These are phyloP conservation scores for Danielia reshetovae DNA, from an alignment of 805 yeast genomes.

Conservation along the genomic window DNA sequence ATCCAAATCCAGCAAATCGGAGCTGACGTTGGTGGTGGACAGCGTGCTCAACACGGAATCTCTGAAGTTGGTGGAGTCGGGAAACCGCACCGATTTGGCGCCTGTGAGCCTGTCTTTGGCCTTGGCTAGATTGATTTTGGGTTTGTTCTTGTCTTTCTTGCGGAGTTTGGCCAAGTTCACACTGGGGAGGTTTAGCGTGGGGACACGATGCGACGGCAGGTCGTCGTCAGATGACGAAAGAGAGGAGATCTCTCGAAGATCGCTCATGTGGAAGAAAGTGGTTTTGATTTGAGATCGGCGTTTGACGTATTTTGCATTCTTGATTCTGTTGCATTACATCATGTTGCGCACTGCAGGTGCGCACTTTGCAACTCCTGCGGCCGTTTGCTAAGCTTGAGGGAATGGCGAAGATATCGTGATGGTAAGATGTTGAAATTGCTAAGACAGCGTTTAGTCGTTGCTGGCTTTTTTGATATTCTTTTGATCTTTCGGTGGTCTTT, in stretches of 20 bases:
- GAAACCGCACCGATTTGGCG: conserved; percentile 25
- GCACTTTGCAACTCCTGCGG: conserved; percentile 1
- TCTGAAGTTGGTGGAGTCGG: conserved; percentile 22
- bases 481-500: no score
- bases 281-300: no score
- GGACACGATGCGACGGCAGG: no score
- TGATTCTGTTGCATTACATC: no score
- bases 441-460: no score
- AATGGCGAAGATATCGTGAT: no score
- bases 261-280: no score
- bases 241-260: no score
- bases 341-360: neutral
- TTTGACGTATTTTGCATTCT: no score
- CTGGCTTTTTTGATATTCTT: no score
- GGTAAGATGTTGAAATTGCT: no score
- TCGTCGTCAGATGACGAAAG: conserved; percentile 33
- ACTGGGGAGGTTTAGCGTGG: conserved; percentile 30
- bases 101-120: conserved; percentile 21
- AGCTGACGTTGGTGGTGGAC: conserved; percentile 21
- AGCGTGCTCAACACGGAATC: conserved; percentile 25
- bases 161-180: conserved; percentile 27
- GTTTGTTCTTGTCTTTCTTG: conserved; percentile 11
- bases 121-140: conserved; percentile 15
- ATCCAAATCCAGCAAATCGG: conserved; percentile 4
- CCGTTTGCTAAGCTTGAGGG: no score